These are phyloP conservation scores for Rhypophila decipiens DNA, from an alignment of 495 filamentous ascomycete species.

Conservation along the genomic window DNA sequence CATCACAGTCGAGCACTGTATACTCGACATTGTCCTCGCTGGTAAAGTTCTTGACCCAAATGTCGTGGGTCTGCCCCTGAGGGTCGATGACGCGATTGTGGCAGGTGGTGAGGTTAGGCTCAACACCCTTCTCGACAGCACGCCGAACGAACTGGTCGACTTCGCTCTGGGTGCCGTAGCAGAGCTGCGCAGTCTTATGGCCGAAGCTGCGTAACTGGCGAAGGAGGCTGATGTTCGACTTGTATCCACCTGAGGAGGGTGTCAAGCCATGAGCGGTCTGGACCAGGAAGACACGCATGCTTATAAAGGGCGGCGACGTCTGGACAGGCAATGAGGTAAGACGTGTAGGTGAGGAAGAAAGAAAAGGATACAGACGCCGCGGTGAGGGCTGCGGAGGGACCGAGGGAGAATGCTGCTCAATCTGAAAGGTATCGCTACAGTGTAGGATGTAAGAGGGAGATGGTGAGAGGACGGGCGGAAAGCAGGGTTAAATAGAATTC, in stretches of 20 bases:
- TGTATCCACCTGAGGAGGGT: constrained; percentile 28
- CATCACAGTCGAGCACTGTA: constrained; percentile 12
- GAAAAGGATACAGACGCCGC: no score
- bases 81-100: constrained; percentile 1
- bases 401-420: no score
- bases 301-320: not conserved
- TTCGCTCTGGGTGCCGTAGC: constrained; percentile 19
- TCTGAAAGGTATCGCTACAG: no score
- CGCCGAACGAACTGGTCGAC: constrained; percentile 8
- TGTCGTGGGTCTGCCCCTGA: not conserved
- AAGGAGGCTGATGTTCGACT: constrained; percentile 23
- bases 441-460: no score
- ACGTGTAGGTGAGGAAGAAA: no score
- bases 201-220: constrained; percentile 12
- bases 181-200: constrained; percentile 19
- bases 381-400: no score
- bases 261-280: constrained; percentile 27
- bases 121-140: constrained; percentile 15
- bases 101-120: constrained; percentile 6
- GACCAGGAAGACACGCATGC: constrained; percentile 23
- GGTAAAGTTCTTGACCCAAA: constrained; percentile 16
- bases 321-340: no score
- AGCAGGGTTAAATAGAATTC: no score
- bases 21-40: constrained; percentile 20
- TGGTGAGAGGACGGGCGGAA: no score